Base-by-base conservation (phyloP, 768 basidiomycete genomes). In the Pholiota conissans region DNA sequence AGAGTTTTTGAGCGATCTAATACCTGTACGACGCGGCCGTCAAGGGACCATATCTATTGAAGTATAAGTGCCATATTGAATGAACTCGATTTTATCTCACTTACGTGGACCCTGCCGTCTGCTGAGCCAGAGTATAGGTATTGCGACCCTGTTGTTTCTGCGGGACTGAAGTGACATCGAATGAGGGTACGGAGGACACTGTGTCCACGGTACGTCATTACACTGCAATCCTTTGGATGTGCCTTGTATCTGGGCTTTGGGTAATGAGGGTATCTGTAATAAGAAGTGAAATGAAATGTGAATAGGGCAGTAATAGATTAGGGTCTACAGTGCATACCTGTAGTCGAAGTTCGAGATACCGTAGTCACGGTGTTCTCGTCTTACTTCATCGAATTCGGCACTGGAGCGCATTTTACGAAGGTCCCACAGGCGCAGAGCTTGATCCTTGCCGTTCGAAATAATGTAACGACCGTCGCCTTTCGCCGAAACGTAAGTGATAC, bases 401-500 rank as follows among this genome's bases (percentile, higher is more conserved):
- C 81, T 88, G 59, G 79, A 86, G 39, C 87, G 80, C 96, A 98
- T 98, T 73, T 89, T 94, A 49, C 96, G 86, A 45, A 98, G 76
- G 73, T 98, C 96, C 91, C 96, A 98, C 22, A 98, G 73, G 6
- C 94, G 86, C 49, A 94, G 76, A 1, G 91, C 84, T 65, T 98
- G 95, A 68, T 98, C 96, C 73, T 98, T 98, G 34, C 94, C 94
- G 66, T 98, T 98, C 16, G 93, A 95, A 45, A 98, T 87, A 46
- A 96, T 77, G 69, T 98, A 98, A 58, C 96, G 87, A 8, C 96
- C 96, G 67, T 98, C 96, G 5, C 96, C 96, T 65, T 97, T 98
- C 1, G 96, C 89, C 30, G 93, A 90, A 13, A 97, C 94, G 62
- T 93, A 92, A 5, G 96, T 95, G 56, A 98, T 90, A 39, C 96